phyloP scores from a whole-genome alignment of 2,329 filamentous ascomycete species.

The Penicillium sp. region DNA sequence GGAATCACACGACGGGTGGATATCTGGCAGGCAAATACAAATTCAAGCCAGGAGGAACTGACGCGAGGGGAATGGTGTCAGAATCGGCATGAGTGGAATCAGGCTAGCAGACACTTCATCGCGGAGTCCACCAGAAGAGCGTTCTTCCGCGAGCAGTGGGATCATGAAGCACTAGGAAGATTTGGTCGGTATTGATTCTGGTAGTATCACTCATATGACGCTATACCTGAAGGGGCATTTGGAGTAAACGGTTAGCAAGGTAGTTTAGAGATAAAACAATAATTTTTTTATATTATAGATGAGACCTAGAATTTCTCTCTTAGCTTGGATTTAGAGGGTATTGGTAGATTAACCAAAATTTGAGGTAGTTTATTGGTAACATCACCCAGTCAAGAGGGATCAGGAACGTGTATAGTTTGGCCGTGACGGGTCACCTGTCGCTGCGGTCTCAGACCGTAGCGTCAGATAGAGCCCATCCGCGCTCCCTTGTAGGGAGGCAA shows the following conservation, averaged over 20 bases:
- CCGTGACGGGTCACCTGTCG: constrained; percentile 13
- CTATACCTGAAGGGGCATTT: neutral
- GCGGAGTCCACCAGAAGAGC: neutral
- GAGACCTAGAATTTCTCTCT: too few relatives aligned
- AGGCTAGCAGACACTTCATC: neutral
- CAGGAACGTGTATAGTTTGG: constrained; percentile 5
- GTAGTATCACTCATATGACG: neutral
- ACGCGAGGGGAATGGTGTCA: neutral
- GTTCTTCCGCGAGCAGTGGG: neutral
- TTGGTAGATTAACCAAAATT: neutral
- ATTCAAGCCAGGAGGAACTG: neutral
- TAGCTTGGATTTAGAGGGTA: neutral
- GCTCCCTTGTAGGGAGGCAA: constrained; percentile 11
- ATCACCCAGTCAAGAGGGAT: too few relatives aligned
- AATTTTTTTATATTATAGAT: too few relatives aligned
- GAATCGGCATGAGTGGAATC: neutral
- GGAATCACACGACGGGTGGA: neutral
- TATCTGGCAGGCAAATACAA: neutral
- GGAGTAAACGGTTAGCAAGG: too few relatives aligned
- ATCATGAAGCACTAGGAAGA: neutral
- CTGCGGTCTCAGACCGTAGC: constrained; percentile 14
- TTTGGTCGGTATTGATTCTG: neutral
- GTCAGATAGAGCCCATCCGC: constrained; percentile 12
- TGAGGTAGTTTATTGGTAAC: neutral
- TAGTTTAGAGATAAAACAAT: too few relatives aligned